Evolutionary conservation across 257 asterid species (phyloP).

Genomic region (Solanum boliviense): DNA sequence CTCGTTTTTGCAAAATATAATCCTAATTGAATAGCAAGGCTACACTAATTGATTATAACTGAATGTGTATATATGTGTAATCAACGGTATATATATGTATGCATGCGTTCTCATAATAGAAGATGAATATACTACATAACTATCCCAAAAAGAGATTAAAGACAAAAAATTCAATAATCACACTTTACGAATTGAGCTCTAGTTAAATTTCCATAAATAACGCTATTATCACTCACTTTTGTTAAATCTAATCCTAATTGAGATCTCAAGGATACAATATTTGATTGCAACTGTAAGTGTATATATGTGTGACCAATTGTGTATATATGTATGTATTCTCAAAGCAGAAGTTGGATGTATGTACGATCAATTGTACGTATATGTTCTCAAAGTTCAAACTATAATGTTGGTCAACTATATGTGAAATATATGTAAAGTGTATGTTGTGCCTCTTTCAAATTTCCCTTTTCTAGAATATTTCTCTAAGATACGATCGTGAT

Average conservation of each 20-base stretch:
- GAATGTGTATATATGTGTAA: too few species aligned
- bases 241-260: neutral
- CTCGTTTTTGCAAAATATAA: neutral
- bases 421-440: neutral
- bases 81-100: too few species aligned
- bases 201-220: neutral
- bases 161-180: neutral
- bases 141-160: too few species aligned
- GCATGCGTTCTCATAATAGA: too few species aligned
- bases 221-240: neutral
- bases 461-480: neutral
- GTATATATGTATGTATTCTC: neutral
- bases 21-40: neutral
- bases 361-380: too few species aligned
- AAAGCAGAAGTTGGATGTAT: neutral
- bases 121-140: neutral
- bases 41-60: neutral
- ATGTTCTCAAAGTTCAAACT: neutral
- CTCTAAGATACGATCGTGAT: fast-evolving
- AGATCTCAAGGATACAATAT: neutral
- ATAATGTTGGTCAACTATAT: neutral
- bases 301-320: neutral
- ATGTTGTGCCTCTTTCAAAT: neutral
- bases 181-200: neutral
- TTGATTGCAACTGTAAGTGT: fast-evolving